Evolutionary conservation across 352 stramenopile species (phyloP), one percentile per base, ranked within the genome.

Genomic region (Pythium grandisporangium): DNA sequence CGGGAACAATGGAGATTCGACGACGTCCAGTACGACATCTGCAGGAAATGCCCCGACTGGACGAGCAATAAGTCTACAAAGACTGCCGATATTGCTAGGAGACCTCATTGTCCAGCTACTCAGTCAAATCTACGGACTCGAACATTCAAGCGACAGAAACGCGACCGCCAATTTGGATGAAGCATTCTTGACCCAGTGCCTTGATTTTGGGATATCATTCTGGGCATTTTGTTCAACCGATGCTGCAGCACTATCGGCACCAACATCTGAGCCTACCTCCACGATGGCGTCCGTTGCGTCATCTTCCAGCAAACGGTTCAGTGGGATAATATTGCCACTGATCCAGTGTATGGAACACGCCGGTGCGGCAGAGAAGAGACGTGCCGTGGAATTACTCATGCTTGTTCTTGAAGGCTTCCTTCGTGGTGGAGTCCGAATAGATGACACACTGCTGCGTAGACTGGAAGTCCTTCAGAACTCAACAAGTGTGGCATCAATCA

Each of bases 161-260:
- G 8, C 45, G 33, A 37, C 22, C 23, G 10, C 39, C 45, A 2
- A 44, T 17, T 49, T 79, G 1, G 67, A 79, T 22, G 74, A 90
- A 44, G 20, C 58, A 5, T 68, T 70, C 26, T 45, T 70, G 30
- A 70, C 82, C 11, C 74, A 79, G 23, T 78, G 66, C 53, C 60
- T 90, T 19, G 77, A 87, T 36, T 87, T 90, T 48, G 71, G 64
- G 25, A 61, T 82, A 7, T 55, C 58, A 14, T 88, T 88, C 35
- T 90, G 77, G 77, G 65, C 63, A 40, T 90, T 90, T 37, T 84
- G 75, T 62, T 51, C 46, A 5, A 63, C 54, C 32, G 55, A 66
- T 25, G 64, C 81, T 40, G 70, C 83, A 22, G 27, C 50, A 17
- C 54, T 53, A n/a, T n/a, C n/a, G n/a, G n/a, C n/a, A n/a, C n/a